Percentiles rank a stretch among this genome's conserved stretches.
Conservation (phyloP, 2,329 filamentous ascomycete genomes). For the Stemphylium beticola region DNA sequence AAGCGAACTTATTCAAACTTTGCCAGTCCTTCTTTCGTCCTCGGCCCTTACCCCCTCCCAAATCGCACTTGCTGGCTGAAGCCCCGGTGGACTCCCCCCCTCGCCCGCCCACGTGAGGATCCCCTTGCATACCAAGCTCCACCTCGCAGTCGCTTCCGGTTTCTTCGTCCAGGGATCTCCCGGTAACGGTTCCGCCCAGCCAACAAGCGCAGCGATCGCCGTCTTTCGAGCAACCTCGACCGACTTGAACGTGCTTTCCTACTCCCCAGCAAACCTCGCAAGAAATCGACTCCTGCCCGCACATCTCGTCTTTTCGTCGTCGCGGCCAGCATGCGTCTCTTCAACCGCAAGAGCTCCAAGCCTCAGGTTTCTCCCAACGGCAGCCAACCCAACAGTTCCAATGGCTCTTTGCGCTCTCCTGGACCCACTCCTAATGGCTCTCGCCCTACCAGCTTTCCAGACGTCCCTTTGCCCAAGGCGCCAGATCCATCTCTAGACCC, state of each 20-base stretch:
- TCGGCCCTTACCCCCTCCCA: background rate
- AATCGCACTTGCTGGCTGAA: background rate
- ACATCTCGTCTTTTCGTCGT: constrained; percentile 11
- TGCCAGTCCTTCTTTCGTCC: background rate
- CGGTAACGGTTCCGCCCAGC: constrained; percentile 29
- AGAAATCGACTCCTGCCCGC: constrained; percentile 12
- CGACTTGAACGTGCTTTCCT: constrained; percentile 8
- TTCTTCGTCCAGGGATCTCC: constrained; percentile 27
- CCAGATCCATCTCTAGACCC: constrained; percentile 89
- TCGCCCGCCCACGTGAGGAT: constrained; percentile 5
- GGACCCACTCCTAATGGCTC: constrained; percentile 52
- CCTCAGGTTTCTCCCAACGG: constrained; percentile 42
- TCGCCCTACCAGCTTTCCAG: constrained; percentile 62
- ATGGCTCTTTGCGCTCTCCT: constrained; percentile 59
- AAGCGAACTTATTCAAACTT: too few species aligned
- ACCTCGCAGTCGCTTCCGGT: constrained; percentile 17
- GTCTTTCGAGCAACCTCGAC: constrained; percentile 16
- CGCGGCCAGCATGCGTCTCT: constrained; percentile 56
- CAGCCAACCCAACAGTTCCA: constrained; percentile 53
- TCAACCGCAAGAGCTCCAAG: constrained; percentile 58
- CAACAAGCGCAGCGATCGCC: constrained; percentile 30
- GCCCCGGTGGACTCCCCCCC: background rate
- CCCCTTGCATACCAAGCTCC: constrained; percentile 17
- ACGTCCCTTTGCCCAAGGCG: constrained; percentile 80
- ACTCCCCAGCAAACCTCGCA: constrained; percentile 9